These are phyloP conservation scores for Corynespora cassiicola DNA, from an alignment of 2,329 filamentous ascomycete species.

Conservation along the genomic window DNA sequence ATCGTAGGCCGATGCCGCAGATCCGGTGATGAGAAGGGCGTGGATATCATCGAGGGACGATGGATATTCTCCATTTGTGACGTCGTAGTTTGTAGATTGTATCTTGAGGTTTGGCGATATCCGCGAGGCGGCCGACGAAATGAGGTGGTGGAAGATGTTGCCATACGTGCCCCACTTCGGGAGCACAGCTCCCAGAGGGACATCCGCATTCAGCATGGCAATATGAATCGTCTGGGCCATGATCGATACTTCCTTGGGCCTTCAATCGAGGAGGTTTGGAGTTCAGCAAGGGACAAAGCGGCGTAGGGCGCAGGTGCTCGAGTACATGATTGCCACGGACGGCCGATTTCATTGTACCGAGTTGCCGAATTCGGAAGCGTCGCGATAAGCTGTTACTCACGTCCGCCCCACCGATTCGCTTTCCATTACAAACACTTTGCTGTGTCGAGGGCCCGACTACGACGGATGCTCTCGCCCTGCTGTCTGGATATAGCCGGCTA, in stretches of 20 bases:
- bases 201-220: slow-evolving; percentile 40
- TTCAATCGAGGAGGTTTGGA: too few species aligned
- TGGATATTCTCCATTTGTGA: slow-evolving; percentile 45
- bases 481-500: too few species aligned
- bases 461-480: too few species aligned
- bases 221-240: slow-evolving; percentile 20
- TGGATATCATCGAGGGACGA: slow-evolving; percentile 34
- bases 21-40: slow-evolving; percentile 50
- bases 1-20: slow-evolving; percentile 40
- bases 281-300: too few species aligned
- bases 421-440: too few species aligned
- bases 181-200: slow-evolving; percentile 30
- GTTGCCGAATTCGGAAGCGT: slow-evolving; percentile 47
- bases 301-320: too few species aligned
- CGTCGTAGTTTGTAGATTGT: slow-evolving; percentile 44
- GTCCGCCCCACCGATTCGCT: too few species aligned
- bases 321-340: too few species aligned
- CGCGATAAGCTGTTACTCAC: too few species aligned
- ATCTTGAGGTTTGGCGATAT: slow-evolving; percentile 19
- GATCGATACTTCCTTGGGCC: too few species aligned
- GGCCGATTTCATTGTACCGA: slow-evolving; percentile 44
- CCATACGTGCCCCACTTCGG: slow-evolving; percentile 31
- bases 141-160: slow-evolving; percentile 33
- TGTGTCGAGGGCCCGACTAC: too few species aligned
- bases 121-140: slow-evolving; percentile 22